A percentile compares a stretch with the other conserved stretches of the same genome.
phyloP scores from a whole-genome alignment of 352 stramenopile species.

The Globisporangium canariense region DNA sequence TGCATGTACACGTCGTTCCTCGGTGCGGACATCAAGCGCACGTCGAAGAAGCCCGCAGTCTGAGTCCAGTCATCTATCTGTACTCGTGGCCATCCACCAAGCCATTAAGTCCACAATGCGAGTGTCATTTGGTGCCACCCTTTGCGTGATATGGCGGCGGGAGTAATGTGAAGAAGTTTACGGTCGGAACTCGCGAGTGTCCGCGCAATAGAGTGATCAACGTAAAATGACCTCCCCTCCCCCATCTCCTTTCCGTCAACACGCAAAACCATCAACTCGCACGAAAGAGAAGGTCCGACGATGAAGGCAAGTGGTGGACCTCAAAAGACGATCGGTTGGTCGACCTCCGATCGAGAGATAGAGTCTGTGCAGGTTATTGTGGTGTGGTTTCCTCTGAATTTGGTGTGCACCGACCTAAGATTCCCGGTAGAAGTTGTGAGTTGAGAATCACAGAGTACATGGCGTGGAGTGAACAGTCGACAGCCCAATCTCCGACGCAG shows the following conservation, averaged over 20 bases:
- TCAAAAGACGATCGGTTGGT: not conserved
- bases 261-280: not conserved
- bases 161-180: not conserved
- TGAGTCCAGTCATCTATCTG: not conserved
- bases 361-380: too few relatives aligned
- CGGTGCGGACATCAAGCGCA: constrained; percentile 52
- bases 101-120: not conserved
- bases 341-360: too few relatives aligned
- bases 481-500: not conserved
- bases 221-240: not conserved
- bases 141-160: too few relatives aligned
- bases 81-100: not conserved
- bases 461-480: not conserved
- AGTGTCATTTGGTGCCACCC: too few relatives aligned
- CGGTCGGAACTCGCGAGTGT: not conserved
- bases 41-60: not conserved
- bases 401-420: too few relatives aligned
- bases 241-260: not conserved
- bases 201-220: not conserved
- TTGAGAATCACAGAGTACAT: not conserved
- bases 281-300: constrained; percentile 5
- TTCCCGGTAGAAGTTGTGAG: too few relatives aligned
- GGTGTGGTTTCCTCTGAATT: too few relatives aligned
- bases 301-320: not conserved
- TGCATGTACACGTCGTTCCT: constrained; percentile 77